These are phyloP conservation scores for Salix brachista DNA, from an alignment of 345 rosid genomes.

Conservation along the genomic window DNA sequence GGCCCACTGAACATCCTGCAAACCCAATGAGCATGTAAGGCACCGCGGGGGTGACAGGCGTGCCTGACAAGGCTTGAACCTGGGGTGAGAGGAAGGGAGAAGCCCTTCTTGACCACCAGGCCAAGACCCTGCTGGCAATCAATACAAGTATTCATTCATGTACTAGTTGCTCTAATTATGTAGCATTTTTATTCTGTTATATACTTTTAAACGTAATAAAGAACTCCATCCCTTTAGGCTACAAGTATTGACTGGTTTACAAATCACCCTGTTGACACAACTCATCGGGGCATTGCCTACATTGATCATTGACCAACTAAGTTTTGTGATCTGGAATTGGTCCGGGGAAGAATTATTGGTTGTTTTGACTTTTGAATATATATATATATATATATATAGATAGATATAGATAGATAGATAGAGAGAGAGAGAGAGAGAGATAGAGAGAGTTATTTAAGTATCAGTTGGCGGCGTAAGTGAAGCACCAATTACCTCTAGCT, in stretches of 20 bases:
- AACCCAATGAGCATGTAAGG: too few relatives aligned
- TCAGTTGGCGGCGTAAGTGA: neutral
- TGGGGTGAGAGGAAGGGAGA: too few relatives aligned
- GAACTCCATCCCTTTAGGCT: too few relatives aligned
- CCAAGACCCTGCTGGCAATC: too few relatives aligned
- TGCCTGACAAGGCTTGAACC: too few relatives aligned
- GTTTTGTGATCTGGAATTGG: neutral
- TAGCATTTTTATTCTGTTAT: neutral
- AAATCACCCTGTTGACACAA: neutral
- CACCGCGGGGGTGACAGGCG: too few relatives aligned
- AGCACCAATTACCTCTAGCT: conserved; percentile 47
- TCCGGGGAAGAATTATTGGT: neutral
- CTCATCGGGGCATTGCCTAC: neutral
- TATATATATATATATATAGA: neutral
- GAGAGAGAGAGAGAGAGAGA: too few relatives aligned
- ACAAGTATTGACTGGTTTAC: neutral
- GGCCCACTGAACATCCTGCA: too few relatives aligned
- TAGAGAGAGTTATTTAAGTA: neutral
- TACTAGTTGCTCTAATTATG: neutral
- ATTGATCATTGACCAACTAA: neutral
- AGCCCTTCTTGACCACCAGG: too few relatives aligned
- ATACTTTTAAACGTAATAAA: neutral
- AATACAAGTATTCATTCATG: neutral
- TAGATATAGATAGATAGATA: too few relatives aligned
- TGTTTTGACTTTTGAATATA: neutral